Base-by-base conservation (phyloP, 306 rosid species). In the Oxytropis ochrocephala region DNA sequence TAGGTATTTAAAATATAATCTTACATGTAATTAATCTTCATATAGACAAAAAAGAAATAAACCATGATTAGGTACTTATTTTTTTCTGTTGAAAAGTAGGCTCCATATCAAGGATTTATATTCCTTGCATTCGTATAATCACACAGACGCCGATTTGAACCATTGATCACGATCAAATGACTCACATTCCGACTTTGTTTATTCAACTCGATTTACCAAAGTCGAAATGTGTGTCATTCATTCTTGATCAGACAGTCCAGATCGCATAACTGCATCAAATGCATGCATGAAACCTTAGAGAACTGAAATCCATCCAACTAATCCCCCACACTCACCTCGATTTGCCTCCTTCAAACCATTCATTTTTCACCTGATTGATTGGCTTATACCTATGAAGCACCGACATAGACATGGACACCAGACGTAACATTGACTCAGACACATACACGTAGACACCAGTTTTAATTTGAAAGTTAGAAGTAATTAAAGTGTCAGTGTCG, bases 1-100 rank as follows among this genome's bases (percentile, higher is more conserved):
- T 21, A 67, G 3, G 5, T 48, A 62, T 42, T 18, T 35, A 29
- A 70, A 38, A 49, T 70, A 69, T 44, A 67, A 51, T 78, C 63
- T 78, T 69, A 77, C 80, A 80, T 46, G 53, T 68, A 67, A 64
- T 50, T 38, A 73, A 73, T 33, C 32, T 78, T 50, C 74, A 57
- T 18, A 36, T 16, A 43, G 74, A 54, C 70, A 67, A 19, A 46
- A 46, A 48, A 48, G 36, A 67, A 75, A 67, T 11, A 55, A 32
- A 64, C 67, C 51, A 57, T 75, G 43, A 36, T 32, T 27, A 36
- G 32, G 51, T 72, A 33, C 64, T 78, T 74, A 51, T 78, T 72
- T 76, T 76, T 29, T 60, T 29, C 5, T 39, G 3, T 43, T 32
- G 51, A 42, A 64, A 69, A 56, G 17, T 56, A 57, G 24, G 21